Evolutionary conservation across 2,329 filamentous ascomycete genomes (phyloP).

Genomic region (Bipolaris sorokiniana): DNA sequence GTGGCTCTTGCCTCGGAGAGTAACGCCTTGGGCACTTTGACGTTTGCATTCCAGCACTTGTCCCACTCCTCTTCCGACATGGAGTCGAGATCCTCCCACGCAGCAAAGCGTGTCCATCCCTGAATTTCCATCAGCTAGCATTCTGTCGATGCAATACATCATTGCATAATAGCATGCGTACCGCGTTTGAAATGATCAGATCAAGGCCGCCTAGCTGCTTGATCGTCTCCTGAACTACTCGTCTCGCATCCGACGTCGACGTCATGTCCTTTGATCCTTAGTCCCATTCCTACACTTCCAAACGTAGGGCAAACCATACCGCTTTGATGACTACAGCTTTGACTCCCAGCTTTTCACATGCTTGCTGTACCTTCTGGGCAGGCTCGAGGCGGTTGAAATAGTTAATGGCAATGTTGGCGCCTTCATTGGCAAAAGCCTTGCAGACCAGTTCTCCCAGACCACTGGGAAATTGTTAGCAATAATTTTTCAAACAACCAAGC

Average conservation of each 20-base stretch:
- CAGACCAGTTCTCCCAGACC: conserved; percentile 74
- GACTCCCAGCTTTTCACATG: conserved; percentile 60
- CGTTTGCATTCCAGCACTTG: conserved; percentile 69
- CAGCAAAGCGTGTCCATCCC: conserved; percentile 67
- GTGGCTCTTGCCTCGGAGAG: conserved; percentile 64
- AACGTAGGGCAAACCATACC: conserved; percentile 48
- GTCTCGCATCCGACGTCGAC: conserved; percentile 62
- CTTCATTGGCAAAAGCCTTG: conserved; percentile 70
- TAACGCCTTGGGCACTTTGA: conserved; percentile 57
- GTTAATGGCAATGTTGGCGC: conserved; percentile 75
- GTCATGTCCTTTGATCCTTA: conserved; percentile 63
- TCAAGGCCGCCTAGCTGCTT: conserved; percentile 72
- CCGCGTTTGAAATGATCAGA: conserved; percentile 77
- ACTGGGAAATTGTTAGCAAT: conserved; percentile 46
- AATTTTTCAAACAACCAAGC: background rate
- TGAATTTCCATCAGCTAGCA: conserved; percentile 25
- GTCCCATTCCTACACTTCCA: background rate
- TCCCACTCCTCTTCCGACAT: conserved; percentile 69
- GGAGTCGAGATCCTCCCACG: conserved; percentile 64
- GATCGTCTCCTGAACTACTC: conserved; percentile 65
- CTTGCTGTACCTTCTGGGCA: conserved; percentile 64
- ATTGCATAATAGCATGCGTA: conserved; percentile 38
- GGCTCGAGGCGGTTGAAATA: conserved; percentile 68
- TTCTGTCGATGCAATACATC: background rate
- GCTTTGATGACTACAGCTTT: conserved; percentile 66